Conservation (phyloP, 495 filamentous ascomycete genomes). For the Parachaetomium inaequale region DNA sequence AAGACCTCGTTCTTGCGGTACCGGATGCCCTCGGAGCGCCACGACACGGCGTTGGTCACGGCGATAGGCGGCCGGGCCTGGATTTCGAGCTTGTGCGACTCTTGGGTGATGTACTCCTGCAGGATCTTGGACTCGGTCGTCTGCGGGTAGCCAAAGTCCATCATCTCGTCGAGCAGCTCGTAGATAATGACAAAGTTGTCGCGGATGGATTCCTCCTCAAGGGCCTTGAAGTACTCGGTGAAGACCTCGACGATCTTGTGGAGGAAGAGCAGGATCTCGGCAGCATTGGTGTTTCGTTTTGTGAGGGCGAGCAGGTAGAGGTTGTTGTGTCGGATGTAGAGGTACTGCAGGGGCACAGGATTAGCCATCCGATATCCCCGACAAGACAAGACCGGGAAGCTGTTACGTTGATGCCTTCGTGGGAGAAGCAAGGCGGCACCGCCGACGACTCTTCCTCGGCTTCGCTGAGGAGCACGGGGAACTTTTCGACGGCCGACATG, state of each 20-base stretch:
- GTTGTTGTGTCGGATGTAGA: conserved; percentile 99
- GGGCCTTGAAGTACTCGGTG: conserved; percentile 99
- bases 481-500: conserved; percentile 99
- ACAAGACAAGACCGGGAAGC: neutral
- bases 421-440: conserved; percentile 96
- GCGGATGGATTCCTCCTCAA: conserved; percentile 98
- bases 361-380: neutral
- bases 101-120: conserved; percentile 99
- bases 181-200: conserved; percentile 99
- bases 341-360: conserved; percentile 60
- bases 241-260: conserved; percentile 99
- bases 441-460: conserved; percentile 99
- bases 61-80: conserved; percentile 99
- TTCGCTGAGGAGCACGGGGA: conserved; percentile 93
- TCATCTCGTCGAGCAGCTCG: conserved; percentile 99
- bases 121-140: conserved; percentile 99
- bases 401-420: conserved; percentile 95
- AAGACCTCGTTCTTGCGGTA: conserved; percentile 99
- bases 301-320: conserved; percentile 98
- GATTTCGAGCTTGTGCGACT: conserved; percentile 96
- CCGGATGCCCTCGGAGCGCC: conserved; percentile 95
- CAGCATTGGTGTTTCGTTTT: conserved; percentile 98
- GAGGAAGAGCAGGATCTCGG: conserved; percentile 96
- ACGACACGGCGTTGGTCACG: conserved; percentile 96
- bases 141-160: conserved; percentile 99